These are phyloP conservation scores for Aristolochia contorta DNA, from an alignment of 164 flowering plant species.

Conservation along the genomic window DNA sequence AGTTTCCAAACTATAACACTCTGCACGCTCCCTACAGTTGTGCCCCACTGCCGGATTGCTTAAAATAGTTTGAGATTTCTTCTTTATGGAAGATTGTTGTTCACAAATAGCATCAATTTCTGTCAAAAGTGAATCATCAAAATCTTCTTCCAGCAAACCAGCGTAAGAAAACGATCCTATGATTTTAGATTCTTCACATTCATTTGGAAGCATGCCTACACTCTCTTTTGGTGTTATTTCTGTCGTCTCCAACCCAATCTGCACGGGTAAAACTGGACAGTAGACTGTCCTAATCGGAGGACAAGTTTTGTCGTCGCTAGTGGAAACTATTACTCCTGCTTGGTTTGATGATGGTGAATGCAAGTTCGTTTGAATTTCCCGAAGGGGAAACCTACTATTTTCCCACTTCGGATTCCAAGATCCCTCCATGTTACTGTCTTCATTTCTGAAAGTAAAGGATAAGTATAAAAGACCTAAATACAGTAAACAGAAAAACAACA, in stretches of 20 bases:
- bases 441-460: background rate
- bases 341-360: background rate
- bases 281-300: background rate
- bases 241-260: background rate
- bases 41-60: conserved; percentile 1
- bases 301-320: background rate
- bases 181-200: conserved; percentile 9
- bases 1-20: conserved; percentile 3
- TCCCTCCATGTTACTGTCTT: background rate
- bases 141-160: conserved; percentile 40
- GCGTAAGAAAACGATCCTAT: conserved; percentile 12
- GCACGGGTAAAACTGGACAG: background rate
- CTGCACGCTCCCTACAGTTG: conserved; percentile 8
- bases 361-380: background rate
- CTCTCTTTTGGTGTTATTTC: conserved; percentile 14
- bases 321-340: background rate
- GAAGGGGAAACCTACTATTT: background rate
- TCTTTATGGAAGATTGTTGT: conserved; percentile 26
- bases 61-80: conserved; percentile 6
- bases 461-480: background rate
- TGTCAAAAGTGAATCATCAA: conserved; percentile 52
- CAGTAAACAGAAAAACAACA: background rate
- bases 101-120: conserved; percentile 76
- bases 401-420: background rate
- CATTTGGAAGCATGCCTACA: conserved; percentile 17